Evolutionary conservation across 441 rosid genomes (phyloP), one percentile per base, ranked within the genome.

Genomic region (Erysimum pusillum): DNA sequence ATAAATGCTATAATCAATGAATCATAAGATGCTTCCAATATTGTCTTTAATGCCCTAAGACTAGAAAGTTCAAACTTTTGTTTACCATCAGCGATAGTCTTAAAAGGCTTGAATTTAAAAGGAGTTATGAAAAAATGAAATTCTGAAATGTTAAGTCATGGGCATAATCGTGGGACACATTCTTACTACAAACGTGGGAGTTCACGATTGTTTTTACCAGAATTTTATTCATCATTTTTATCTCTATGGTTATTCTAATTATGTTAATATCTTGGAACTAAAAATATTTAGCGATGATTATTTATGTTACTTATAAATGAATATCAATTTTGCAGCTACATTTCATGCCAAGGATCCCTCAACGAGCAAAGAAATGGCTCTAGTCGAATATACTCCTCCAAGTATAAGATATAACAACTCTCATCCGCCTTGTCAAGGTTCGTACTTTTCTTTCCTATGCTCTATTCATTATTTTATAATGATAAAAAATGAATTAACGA

Each of bases 331-430:
- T 57, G 83, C 85, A 91, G 98, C 71, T 75, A 73, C 87, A 74
- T 82, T 81, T 71, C 78, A 89, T 71, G 81, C 71, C 7, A 76
- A 73, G 73, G 86, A 78, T 71, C 57, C 86, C 71, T 77, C 87
- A 54, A 63, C 83, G 72, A 83, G 85, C 62, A 76, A 85, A 63
- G 90, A 88, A 64, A 52, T 91, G 79, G 87, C 91, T 67, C 76
- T 92, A 8, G 90, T 87, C 75, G 90, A 91, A 81, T 86, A 84
- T 83, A 84, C 89, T 61, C 88, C 90, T 31, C 78, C 85, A 56
- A 73, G 67, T 38, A 70, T 66, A 31, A 80, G 80, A 59, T 76
- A 78, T 45, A 42, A 52, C 76, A 76, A 80, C 35, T 81, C 85
- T 46, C 81, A 74, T 77, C 82, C 81, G 10, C 82, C 70, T 35